These are phyloP conservation scores for Aspergillus egyptiacus DNA, from an alignment of 495 filamentous ascomycete genomes.

Conservation along the genomic window DNA sequence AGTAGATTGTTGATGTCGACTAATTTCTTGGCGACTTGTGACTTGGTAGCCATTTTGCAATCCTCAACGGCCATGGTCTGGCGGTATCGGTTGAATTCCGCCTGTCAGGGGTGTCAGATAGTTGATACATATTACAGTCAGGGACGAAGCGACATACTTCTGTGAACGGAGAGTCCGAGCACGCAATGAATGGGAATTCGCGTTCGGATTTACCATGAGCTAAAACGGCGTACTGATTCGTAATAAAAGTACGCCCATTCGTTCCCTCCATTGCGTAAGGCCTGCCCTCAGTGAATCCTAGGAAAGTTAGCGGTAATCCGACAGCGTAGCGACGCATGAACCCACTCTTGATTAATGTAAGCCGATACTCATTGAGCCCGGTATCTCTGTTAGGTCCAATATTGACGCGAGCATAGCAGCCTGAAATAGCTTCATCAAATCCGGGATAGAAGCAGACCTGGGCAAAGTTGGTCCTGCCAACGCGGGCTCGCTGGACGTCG, in stretches of 20 bases:
- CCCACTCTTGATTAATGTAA: constrained; percentile 80
- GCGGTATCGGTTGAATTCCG: constrained; percentile 79
- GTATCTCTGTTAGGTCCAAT: constrained; percentile 65
- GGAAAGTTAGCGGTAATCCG: constrained; percentile 27
- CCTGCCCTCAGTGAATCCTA: constrained; percentile 69
- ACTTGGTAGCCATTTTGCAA: constrained; percentile 60
- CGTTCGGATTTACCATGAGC: constrained; percentile 71
- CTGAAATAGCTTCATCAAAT: constrained; percentile 71
- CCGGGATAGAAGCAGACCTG: constrained; percentile 86
- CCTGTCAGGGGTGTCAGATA: constrained; percentile 47
- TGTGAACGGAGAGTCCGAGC: constrained; percentile 68
- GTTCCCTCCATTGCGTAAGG: constrained; percentile 70
- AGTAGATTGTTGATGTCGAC: constrained; percentile 73
- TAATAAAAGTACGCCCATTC: constrained; percentile 65
- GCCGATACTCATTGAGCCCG: constrained; percentile 68
- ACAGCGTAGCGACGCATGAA: not conserved
- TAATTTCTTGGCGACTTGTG: constrained; percentile 63
- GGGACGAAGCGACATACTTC: constrained; percentile 48
- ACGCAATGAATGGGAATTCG: constrained; percentile 76
- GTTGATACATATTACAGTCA: not conserved
- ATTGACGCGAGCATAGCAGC: constrained; percentile 75
- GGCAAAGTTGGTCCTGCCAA: constrained; percentile 75
- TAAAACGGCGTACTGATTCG: constrained; percentile 67
- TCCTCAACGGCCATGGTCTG: constrained; percentile 65
- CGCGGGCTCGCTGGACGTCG: constrained; percentile 73